Evolutionary conservation across 495 filamentous ascomycete genomes (phyloP).

Genomic region (Aspergillus taichungensis): DNA sequence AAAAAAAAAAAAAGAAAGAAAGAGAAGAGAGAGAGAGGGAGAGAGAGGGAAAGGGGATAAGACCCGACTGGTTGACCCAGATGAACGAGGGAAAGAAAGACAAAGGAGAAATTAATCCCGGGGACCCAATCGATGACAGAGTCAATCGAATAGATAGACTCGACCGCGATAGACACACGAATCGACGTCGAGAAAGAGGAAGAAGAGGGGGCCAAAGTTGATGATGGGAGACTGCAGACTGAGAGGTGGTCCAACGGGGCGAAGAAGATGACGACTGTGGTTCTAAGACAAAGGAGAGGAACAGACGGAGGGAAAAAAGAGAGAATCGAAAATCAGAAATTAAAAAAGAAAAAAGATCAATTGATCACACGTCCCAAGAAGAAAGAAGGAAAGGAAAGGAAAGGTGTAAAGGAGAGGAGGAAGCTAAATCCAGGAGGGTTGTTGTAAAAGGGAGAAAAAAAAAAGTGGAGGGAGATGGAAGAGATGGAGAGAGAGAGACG

Average conservation of each 20-base stretch:
- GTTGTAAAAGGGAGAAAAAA: background rate
- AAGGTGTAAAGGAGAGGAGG: background rate
- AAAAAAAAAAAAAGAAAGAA: constrained; percentile 3
- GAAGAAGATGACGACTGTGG: background rate
- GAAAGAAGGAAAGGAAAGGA: background rate
- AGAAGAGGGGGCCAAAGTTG: background rate
- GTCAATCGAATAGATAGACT: background rate
- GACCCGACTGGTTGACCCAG: background rate
- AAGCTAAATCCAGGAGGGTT: background rate
- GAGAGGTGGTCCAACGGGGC: too few species aligned
- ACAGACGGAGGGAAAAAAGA: background rate
- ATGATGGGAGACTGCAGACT: background rate
- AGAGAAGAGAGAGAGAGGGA: constrained; percentile 2
- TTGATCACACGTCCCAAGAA: too few species aligned
- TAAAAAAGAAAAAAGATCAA: too few species aligned
- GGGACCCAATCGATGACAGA: background rate
- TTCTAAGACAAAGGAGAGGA: constrained; percentile 1
- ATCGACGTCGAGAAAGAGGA: background rate
- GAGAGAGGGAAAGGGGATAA: constrained; percentile 5
- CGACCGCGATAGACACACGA: background rate
- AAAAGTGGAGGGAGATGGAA: constrained; percentile 1
- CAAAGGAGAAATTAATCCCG: background rate
- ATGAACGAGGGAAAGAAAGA: background rate
- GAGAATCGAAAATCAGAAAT: too few species aligned
- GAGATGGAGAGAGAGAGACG: background rate